Evolutionary conservation across 1,284 basidiomycete genomes (phyloP).

Genomic region (Coniferiporia weirii): DNA sequence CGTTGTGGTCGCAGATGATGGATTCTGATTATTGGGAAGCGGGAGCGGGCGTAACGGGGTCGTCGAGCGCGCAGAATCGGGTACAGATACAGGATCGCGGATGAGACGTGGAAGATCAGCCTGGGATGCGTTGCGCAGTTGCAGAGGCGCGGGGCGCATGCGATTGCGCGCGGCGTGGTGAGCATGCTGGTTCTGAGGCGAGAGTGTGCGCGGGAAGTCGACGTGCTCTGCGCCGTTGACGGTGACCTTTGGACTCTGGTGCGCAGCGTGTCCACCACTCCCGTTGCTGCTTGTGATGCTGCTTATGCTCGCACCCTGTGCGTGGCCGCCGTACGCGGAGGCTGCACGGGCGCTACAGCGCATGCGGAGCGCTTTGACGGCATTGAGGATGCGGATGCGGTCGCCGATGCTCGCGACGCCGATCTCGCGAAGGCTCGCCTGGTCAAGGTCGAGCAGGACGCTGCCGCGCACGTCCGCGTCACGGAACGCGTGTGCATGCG

Average conservation of each 20-base stretch:
- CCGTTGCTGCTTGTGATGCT: constrained; percentile 25
- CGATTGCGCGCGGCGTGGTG: constrained; percentile 43
- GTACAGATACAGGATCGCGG: constrained; percentile 45
- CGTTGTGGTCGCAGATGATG: constrained; percentile 19
- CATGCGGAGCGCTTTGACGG: constrained; percentile 73
- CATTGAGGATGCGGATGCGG: constrained; percentile 78
- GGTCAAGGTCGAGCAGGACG: constrained; percentile 85
- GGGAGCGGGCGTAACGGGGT: constrained; percentile 41
- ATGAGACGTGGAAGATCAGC: constrained; percentile 62
- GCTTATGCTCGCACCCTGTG: constrained; percentile 1
- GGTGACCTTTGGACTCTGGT: constrained; percentile 19
- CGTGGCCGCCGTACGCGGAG: not conserved
- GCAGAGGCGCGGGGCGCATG: constrained; percentile 60
- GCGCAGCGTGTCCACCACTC: not conserved
- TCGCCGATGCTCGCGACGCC: constrained; percentile 86
- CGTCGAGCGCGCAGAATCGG: constrained; percentile 45
- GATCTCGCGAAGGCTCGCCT: constrained; percentile 82
- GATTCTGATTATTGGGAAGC: constrained; percentile 22
- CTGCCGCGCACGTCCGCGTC: constrained; percentile 86
- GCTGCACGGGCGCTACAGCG: constrained; percentile 19
- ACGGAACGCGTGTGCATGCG: constrained; percentile 67
- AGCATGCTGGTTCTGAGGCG: constrained; percentile 23
- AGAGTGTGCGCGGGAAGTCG: constrained; percentile 10
- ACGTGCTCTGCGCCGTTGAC: constrained; percentile 19
- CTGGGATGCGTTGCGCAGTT: constrained; percentile 45